Base-by-base conservation (phyloP, 257 asterid genomes). In the Solanum sitiens region DNA sequence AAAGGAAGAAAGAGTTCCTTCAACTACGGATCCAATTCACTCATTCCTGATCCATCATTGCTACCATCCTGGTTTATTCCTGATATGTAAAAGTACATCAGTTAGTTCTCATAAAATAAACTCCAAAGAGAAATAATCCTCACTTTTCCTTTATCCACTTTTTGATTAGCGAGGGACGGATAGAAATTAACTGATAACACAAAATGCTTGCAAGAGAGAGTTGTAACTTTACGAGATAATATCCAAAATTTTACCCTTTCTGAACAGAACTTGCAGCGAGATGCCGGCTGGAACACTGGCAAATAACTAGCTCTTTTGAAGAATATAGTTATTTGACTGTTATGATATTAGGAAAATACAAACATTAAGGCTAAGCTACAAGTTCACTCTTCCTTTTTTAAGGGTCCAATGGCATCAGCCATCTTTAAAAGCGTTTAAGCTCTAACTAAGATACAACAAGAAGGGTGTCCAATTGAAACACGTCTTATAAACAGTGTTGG, bases 1-100 rank as follows among this genome's bases (percentile, higher is more conserved):
- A 89, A 91, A 45, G 90, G 92, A 87, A 87, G 92, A 89, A 91
- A 91, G 61, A 91, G 83, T 25, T 91, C 92, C 86, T 87, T 91
- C 39, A 87, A 72, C 73, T 65, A 88, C 2, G 86, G 91, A 63
- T 86, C 86, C 85, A 71, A 84, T 35, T 87, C 87, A 70, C 32
- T 83, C 79, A 40, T n/a, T 71, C 89, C 30, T 50, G 18, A n/a
- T 33, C 87, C 90, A 37, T 87, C 86, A 68, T 84, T 90, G 30
- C 75, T 40, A 79, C 18, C 53, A 13, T 25, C 89, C 87, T 87
- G 87, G 86, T 70, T 83, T 56, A 65, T 20, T 74, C 80, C 88
- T 89, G 76, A 50, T 50, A 47, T 47, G 30, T 50, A 30, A 11
- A 50, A 82, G 70, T 82, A 82, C 20, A 30, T 53, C 45, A 82